Evolutionary conservation across 345 rosid species (phyloP).

Genomic region (Ailanthus altissimus): DNA sequence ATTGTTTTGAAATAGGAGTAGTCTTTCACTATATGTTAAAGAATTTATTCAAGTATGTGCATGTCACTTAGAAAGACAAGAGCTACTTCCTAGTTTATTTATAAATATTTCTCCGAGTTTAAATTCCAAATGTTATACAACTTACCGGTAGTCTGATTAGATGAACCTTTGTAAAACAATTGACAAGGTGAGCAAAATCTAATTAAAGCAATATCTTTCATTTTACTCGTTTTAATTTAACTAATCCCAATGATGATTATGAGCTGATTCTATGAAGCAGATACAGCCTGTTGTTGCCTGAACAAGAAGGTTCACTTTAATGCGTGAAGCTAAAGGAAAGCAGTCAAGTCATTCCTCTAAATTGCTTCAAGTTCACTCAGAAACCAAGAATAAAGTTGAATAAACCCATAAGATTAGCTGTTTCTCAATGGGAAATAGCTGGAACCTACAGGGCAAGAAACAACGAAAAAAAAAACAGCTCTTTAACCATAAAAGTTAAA

Average conservation of each 20-base stretch:
- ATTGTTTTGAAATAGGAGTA: not conserved
- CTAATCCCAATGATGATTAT: not conserved
- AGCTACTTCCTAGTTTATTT: not conserved
- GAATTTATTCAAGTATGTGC: not conserved
- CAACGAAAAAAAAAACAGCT: not conserved
- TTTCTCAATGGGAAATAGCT: slow-evolving; percentile 11
- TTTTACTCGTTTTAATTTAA: slow-evolving; percentile 10
- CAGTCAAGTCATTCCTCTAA: not conserved
- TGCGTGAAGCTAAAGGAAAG: slow-evolving; percentile 15
- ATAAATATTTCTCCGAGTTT: too few species aligned
- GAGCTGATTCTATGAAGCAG: not conserved
- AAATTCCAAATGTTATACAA: not conserved
- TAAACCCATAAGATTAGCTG: slow-evolving; percentile 1
- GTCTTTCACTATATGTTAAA: not conserved
- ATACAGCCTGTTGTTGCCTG: slow-evolving; percentile 14
- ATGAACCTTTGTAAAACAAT: not conserved
- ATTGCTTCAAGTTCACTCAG: slow-evolving; percentile 15
- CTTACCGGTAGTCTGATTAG: not conserved
- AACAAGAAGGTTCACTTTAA: not conserved
- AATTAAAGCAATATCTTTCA: slow-evolving; percentile 10
- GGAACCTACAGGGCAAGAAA: not conserved
- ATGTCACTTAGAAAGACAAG: not conserved
- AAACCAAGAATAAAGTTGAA: not conserved
- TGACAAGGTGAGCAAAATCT: not conserved
- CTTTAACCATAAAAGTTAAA: not conserved